Percentiles rank a stretch among this genome's conserved stretches.
These are phyloP conservation scores for Alternaria tenuissima DNA, from an alignment of 2,329 filamentous ascomycete genomes.

Conservation along the genomic window DNA sequence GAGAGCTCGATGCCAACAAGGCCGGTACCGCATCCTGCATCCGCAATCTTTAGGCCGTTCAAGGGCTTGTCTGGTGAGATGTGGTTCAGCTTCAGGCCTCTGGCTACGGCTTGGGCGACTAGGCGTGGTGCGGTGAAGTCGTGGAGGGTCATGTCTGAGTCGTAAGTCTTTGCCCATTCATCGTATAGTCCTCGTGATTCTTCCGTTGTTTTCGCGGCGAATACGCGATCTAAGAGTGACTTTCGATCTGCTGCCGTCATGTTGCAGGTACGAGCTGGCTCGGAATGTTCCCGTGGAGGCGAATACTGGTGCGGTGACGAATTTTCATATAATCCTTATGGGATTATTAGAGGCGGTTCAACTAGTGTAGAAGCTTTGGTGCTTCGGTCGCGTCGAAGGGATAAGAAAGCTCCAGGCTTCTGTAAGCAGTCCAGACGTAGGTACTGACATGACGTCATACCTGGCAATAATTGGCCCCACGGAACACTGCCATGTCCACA, in stretches of 20 bases:
- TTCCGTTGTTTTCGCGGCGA: slow-evolving; percentile 44
- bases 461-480: background rate
- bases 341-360: background rate
- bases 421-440: background rate
- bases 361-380: background rate
- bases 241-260: slow-evolving; percentile 14
- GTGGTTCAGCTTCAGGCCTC: slow-evolving; percentile 26
- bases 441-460: background rate
- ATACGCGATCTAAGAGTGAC: slow-evolving; percentile 49
- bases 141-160: slow-evolving; percentile 53
- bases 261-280: background rate
- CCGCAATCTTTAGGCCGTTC: slow-evolving; percentile 53
- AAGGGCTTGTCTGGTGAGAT: slow-evolving; percentile 17
- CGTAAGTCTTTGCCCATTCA: slow-evolving; percentile 58
- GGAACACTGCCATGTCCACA: background rate
- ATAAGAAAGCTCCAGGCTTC: background rate
- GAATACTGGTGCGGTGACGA: background rate
- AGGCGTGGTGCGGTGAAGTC: slow-evolving; percentile 55
- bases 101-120: slow-evolving; percentile 37
- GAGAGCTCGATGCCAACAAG: slow-evolving; percentile 61
- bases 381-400: background rate
- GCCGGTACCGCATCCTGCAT: slow-evolving; percentile 66
- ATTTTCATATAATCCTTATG: background rate
- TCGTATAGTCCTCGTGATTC: slow-evolving; percentile 56
- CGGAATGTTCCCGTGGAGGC: background rate